Evolutionary conservation across 305 asterid species (phyloP).

Genomic region (Solanum hybrid): DNA sequence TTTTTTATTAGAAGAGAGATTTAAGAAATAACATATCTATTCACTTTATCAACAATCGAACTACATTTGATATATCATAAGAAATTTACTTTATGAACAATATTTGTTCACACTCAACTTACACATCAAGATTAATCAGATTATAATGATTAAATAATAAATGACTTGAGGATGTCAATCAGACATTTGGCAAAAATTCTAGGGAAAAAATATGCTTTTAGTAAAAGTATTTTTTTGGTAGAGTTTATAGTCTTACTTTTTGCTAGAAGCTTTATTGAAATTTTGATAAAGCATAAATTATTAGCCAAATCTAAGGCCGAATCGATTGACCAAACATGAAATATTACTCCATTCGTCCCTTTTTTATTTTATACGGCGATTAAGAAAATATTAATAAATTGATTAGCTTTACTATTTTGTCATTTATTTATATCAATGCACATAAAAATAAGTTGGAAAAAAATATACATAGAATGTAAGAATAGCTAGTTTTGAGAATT

Average conservation of each 20-base stretch:
- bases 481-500: neutral
- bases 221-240: neutral
- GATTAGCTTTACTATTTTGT: accelerated
- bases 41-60: accelerated
- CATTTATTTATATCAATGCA: neutral
- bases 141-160: neutral
- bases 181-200: neutral
- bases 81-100: neutral
- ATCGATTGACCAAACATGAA: neutral
- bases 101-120: neutral
- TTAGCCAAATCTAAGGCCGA: neutral
- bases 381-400: too few relatives aligned
- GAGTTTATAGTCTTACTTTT: neutral
- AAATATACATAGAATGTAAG: neutral
- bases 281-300: neutral
- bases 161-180: neutral
- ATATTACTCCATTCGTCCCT: accelerated
- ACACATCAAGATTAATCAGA: neutral
- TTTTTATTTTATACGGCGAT: accelerated
- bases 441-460: neutral
- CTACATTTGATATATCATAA: too few relatives aligned
- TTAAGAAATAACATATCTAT: too few relatives aligned
- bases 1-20: neutral
- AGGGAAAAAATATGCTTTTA: neutral
- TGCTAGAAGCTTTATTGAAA: neutral